A percentile compares a stretch with the other conserved stretches of the same genome.
phyloP scores from a whole-genome alignment of 139 green algal genomes.

The Medakamo hakoo region DNA sequence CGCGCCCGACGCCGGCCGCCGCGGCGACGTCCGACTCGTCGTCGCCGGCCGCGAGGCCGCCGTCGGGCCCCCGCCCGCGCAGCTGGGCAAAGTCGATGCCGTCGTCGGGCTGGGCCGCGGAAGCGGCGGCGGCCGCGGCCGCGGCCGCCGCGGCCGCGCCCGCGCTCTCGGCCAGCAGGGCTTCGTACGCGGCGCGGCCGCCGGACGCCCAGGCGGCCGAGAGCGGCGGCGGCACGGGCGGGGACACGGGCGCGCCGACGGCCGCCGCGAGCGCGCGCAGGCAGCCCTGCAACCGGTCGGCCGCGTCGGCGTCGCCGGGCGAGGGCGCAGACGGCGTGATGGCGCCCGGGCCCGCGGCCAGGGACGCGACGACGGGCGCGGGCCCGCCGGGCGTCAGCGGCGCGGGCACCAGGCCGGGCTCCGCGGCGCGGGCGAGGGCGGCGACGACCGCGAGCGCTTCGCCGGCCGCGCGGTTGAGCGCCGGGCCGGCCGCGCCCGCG shows the following conservation, averaged over 20 bases:
- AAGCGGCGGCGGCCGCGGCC: conserved; percentile 8
- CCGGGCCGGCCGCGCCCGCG: conserved; percentile 14
- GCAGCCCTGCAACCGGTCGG: conserved; percentile 56
- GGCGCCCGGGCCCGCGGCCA: too few relatives aligned
- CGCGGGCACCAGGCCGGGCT: conserved; percentile 17
- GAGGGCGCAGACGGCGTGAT: too few relatives aligned
- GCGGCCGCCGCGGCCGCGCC: conserved; percentile 11
- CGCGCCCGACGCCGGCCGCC: not conserved
- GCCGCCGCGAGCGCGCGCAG: conserved; percentile 37
- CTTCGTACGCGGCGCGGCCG: conserved; percentile 62
- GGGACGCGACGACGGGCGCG: conserved; percentile 13
- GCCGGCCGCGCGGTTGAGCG: conserved; percentile 32
- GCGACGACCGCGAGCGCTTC: conserved; percentile 70
- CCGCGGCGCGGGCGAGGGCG: conserved; percentile 68
- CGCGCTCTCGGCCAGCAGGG: conserved; percentile 14
- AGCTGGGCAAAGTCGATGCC: conserved; percentile 54
- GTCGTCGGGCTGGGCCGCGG: conserved; percentile 67
- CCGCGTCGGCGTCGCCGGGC: conserved; percentile 70
- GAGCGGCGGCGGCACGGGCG: too few relatives aligned
- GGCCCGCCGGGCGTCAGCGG: conserved; percentile 3
- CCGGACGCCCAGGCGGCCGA: conserved; percentile 59
- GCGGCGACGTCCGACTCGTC: conserved; percentile 11
- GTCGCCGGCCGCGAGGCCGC: conserved; percentile 7
- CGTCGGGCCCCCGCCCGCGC: conserved; percentile 2
- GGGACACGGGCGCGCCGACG: conserved; percentile 10